phyloP scores from a whole-genome alignment of 1,139 yeast species.

The Kodamaea suecica region DNA sequence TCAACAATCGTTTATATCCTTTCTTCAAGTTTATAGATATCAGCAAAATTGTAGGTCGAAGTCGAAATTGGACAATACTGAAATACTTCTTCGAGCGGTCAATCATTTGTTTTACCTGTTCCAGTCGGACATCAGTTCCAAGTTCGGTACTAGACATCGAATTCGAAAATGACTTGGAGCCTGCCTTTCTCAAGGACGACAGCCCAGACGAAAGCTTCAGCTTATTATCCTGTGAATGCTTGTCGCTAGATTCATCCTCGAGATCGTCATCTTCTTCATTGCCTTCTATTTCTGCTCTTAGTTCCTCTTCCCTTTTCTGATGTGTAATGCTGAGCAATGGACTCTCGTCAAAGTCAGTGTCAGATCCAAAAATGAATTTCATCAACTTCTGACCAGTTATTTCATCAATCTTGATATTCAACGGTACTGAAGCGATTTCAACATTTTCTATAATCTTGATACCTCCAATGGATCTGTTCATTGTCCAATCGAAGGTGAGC shows the following conservation, averaged over 20 bases:
- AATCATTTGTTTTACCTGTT: slow-evolving; percentile 55
- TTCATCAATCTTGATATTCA: slow-evolving; percentile 59
- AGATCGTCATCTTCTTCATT: slow-evolving; percentile 4
- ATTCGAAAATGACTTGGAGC: slow-evolving; percentile 2
- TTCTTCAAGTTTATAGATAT: slow-evolving; percentile 56
- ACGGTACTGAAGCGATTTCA: slow-evolving; percentile 51
- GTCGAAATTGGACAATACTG: slow-evolving; percentile 48
- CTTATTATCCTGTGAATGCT: neutral
- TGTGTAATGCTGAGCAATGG: slow-evolving; percentile 22
- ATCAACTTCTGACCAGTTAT: slow-evolving; percentile 54
- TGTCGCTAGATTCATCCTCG: neutral
- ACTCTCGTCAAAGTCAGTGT: slow-evolving; percentile 29
- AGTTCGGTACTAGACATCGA: slow-evolving; percentile 8
- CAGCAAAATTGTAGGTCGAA: slow-evolving; percentile 47
- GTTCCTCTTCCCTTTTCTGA: slow-evolving; percentile 11
- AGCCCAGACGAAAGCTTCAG: neutral
- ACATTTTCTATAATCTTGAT: slow-evolving; percentile 57
- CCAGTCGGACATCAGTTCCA: slow-evolving; percentile 25
- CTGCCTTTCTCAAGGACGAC: neutral
- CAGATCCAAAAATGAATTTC: slow-evolving; percentile 53
- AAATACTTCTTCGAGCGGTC: slow-evolving; percentile 56
- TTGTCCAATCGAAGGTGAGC: slow-evolving; percentile 55
- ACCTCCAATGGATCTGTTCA: slow-evolving; percentile 68
- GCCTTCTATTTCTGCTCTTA: slow-evolving; percentile 9
- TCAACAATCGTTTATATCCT: slow-evolving; percentile 55